phyloP scores from a whole-genome alignment of 192 early-diverging fungal genomes.

The Gonapodya sp. region DNA sequence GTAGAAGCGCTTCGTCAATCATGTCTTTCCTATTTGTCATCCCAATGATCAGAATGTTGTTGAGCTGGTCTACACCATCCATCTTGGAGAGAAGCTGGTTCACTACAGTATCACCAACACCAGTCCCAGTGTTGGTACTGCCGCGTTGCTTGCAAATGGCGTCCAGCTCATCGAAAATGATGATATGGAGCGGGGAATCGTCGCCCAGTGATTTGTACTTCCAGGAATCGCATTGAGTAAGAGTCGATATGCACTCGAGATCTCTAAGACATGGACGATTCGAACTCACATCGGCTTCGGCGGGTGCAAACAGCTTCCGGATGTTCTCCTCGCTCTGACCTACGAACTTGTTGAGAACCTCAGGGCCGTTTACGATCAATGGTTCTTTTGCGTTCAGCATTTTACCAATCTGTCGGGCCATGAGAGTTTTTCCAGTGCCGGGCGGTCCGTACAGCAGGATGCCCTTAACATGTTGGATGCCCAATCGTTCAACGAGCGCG shows the following conservation, averaged over 20 bases:
- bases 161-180: constrained; percentile 98
- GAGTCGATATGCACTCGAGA: background rate
- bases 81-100: constrained; percentile 97
- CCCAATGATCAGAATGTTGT: constrained; percentile 95
- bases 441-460: constrained; percentile 85
- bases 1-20: constrained; percentile 95
- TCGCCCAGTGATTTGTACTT: constrained; percentile 84
- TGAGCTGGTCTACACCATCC: constrained; percentile 98
- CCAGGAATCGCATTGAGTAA: background rate
- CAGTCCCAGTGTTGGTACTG: constrained; percentile 79
- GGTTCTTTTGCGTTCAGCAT: constrained; percentile 95
- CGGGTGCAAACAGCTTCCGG: constrained; percentile 88
- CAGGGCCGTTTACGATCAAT: constrained; percentile 91
- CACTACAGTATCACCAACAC: constrained; percentile 92
- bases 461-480: constrained; percentile 97
- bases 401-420: constrained; percentile 97
- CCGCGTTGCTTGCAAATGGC: constrained; percentile 98
- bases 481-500: constrained; percentile 80
- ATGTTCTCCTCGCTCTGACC: constrained; percentile 96
- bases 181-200: constrained; percentile 85
- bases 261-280: too few relatives aligned
- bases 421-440: constrained; percentile 94
- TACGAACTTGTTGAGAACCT: constrained; percentile 93
- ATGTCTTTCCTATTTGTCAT: constrained; percentile 98
- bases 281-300: constrained; percentile 66